Conservation (phyloP, 2,329 filamentous ascomycete genomes). For the Lasiodiplodia theobromae region DNA sequence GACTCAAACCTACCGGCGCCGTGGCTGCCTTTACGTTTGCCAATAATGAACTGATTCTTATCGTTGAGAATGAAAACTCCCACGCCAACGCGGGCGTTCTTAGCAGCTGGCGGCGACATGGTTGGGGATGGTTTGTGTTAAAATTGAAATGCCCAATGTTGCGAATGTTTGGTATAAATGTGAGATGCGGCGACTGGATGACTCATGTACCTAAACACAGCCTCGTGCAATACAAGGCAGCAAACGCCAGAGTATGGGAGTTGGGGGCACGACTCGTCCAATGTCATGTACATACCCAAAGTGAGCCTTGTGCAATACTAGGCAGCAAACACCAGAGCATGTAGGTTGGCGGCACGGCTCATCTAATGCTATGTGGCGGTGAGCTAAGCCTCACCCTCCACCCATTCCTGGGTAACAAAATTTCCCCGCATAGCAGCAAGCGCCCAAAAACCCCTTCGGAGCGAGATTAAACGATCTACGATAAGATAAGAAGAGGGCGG, state of each 20-base stretch:
- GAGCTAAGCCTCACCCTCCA: not conserved
- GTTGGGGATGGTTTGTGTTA: not conserved
- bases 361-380: too few relatives aligned
- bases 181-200: not conserved
- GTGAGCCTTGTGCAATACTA: not conserved
- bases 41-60: conserved; percentile 14
- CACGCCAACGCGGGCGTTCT: not conserved
- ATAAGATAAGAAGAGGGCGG: not conserved
- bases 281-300: not conserved
- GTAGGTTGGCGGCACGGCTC: too few relatives aligned
- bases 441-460: too few relatives aligned
- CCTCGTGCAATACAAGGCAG: not conserved
- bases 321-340: not conserved
- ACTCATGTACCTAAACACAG: not conserved
- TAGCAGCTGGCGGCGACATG: not conserved
- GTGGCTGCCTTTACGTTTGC: conserved; percentile 23
- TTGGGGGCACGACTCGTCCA: too few relatives aligned
- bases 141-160: not conserved
- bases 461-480: not conserved
- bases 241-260: not conserved
- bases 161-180: not conserved
- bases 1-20: conserved; percentile 13
- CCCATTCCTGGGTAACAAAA: not conserved
- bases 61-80: conserved; percentile 25
- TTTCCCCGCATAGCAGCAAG: not conserved